These are phyloP conservation scores for Leishmania arabica DNA, from an alignment of 208 protist species.

Conservation along the genomic window DNA sequence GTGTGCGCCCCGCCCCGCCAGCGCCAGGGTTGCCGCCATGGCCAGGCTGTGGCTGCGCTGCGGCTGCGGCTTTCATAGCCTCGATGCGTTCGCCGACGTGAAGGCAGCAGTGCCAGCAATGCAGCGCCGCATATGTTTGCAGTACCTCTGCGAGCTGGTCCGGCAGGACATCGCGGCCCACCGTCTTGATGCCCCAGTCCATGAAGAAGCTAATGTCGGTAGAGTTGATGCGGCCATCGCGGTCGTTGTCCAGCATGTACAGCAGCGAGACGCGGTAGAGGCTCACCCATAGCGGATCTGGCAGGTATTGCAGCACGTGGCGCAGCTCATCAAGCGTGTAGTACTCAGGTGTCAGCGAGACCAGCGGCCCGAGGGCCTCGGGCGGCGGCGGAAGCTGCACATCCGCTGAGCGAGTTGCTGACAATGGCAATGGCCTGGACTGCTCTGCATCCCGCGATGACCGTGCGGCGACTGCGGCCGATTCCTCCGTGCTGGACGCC, in stretches of 20 bases:
- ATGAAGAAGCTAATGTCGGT: slow-evolving; percentile 61
- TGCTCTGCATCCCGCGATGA: not conserved
- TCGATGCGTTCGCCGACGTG: slow-evolving; percentile 30
- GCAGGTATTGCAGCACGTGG: slow-evolving; percentile 45
- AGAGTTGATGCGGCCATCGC: slow-evolving; percentile 54
- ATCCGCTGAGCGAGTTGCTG: not conserved
- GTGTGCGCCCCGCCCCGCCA: not conserved
- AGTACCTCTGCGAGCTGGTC: slow-evolving; percentile 62
- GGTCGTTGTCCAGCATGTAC: slow-evolving; percentile 69
- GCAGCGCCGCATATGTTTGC: slow-evolving; percentile 49
- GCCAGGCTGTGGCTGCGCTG: not conserved
- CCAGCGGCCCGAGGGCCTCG: slow-evolving; percentile 31
- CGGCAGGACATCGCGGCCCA: slow-evolving; percentile 35
- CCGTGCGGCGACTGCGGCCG: not conserved
- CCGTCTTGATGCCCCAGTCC: slow-evolving; percentile 50
- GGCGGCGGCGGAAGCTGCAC: slow-evolving; percentile 23
- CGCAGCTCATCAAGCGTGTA: slow-evolving; percentile 66
- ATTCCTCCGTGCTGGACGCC: not conserved
- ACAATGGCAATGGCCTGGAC: not conserved
- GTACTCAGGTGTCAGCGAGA: slow-evolving; percentile 37
- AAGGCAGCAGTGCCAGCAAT: slow-evolving; percentile 62
- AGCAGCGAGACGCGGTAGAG: slow-evolving; percentile 59
- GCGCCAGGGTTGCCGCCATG: slow-evolving; percentile 8
- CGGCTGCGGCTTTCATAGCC: not conserved
- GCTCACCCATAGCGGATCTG: slow-evolving; percentile 57